Percentiles rank a stretch among this genome's conserved stretches.
Conservation (phyloP, 78 protist genomes). For the Mantamonas sphyraenae region DNA sequence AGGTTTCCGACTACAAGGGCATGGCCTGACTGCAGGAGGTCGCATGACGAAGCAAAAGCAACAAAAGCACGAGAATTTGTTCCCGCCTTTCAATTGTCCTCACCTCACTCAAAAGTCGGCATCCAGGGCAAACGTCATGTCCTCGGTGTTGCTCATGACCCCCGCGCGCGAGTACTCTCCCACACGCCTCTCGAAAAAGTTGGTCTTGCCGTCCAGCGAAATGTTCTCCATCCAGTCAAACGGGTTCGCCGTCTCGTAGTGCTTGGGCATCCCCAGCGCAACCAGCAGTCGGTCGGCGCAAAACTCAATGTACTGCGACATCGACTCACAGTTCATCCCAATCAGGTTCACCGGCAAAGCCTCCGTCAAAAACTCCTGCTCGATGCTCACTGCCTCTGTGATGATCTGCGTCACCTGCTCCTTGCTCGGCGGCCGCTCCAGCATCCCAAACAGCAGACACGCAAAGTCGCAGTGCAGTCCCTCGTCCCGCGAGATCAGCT, state of each 20-base stretch:
- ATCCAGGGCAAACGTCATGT: slow-evolving; percentile 2
- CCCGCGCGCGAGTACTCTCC: slow-evolving; percentile 89
- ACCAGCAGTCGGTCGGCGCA: slow-evolving; percentile 91
- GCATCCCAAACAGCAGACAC: slow-evolving; percentile 75
- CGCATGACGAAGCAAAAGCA: too few relatives aligned
- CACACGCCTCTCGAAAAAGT: slow-evolving; percentile 96
- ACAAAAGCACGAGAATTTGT: too few relatives aligned
- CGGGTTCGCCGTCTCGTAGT: slow-evolving; percentile 82
- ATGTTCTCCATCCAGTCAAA: slow-evolving; percentile 97
- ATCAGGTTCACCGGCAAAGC: slow-evolving; percentile 92
- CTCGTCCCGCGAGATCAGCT: slow-evolving; percentile 94
- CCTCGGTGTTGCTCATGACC: slow-evolving; percentile 12
- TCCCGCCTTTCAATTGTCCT: too few relatives aligned
- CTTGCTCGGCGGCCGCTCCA: slow-evolving; percentile 8
- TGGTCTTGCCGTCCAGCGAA: slow-evolving; percentile 92
- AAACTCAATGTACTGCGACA: slow-evolving; percentile 93
- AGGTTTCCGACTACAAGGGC: too few relatives aligned
- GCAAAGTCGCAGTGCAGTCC: slow-evolving; percentile 97
- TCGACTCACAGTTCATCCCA: slow-evolving; percentile 91
- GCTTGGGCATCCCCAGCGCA: slow-evolving; percentile 70
- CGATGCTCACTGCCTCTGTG: slow-evolving; percentile 85
- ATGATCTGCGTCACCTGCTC: slow-evolving; percentile 46
- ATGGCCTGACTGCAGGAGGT: too few relatives aligned
- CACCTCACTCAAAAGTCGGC: slow-evolving; percentile 30
- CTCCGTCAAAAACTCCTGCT: slow-evolving; percentile 82